Evolutionary conservation across 2,329 filamentous ascomycete genomes (phyloP), one percentile per base, ranked within the genome.

Genomic region (Westerdykella sp.): DNA sequence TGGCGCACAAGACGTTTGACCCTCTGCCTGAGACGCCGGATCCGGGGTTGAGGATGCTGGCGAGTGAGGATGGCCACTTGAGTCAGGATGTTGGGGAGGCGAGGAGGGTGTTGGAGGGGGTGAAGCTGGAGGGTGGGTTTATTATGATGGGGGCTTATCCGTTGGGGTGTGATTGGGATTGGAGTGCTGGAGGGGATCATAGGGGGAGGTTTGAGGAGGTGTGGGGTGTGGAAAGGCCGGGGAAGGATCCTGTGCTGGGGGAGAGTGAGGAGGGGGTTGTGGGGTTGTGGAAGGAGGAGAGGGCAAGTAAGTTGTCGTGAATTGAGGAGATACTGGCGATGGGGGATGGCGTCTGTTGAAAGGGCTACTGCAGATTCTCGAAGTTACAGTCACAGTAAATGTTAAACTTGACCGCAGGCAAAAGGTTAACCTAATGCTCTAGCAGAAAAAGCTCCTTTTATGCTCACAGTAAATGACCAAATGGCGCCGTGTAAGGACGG

Each of bases 131-230:
- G 1, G 73, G 73, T 0, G 47, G 54, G 39, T 79, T 77, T 49
- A 74, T 70, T 40, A 79, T 79, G 76, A 72, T 80, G 58, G 78
- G 78, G 0, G 76, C 75, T 4, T 81, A 81, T 64, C 75, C 74
- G 2, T 52, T 54, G 30, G 68, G 70, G 2, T 63, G 62, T 1
- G 57, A 62, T 10, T 80, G 76, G 77, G 75, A 79, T 54, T 78
- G 75, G 54, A 62, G 61, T 4, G 59, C 67, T 2, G 73, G 72
- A 7, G 73, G 72, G 1, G 70, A 72, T 46, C 59, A 73, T 53
- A 55, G 53, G 15, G 69, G 63, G 11, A 51, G 59, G 13, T 73
- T 69, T 50, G 63, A 69, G 39, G 52, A 63, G 44, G 66, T 72
- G 0, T 78, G 76, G 75, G 45, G 47, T 15, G 69, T 76, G 21